phyloP scores from a whole-genome alignment of 768 basidiomycete genomes.

The Boletales sp. region DNA sequence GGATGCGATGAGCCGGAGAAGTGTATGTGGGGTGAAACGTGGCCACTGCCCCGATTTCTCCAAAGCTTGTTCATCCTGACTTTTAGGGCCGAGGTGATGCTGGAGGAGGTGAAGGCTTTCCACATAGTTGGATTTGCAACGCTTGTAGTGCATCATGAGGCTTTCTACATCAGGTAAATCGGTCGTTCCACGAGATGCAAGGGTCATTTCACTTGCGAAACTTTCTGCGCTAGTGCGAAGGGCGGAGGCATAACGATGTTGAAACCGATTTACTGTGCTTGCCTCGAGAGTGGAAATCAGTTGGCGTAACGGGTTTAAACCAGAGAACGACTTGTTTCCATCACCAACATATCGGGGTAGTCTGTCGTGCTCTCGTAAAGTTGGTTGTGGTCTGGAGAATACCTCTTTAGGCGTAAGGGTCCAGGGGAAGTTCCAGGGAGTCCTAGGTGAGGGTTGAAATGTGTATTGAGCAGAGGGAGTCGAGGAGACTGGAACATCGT shows the following conservation, averaged over 20 bases:
- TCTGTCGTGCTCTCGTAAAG: not conserved
- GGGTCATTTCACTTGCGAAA: slow-evolving; percentile 1
- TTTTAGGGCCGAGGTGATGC: slow-evolving; percentile 12
- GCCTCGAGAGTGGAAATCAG: not conserved
- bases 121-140: slow-evolving; percentile 5
- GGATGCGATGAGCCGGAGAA: slow-evolving; percentile 32
- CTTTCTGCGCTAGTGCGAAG: not conserved
- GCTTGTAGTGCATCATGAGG: slow-evolving; percentile 9
- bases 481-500: not conserved
- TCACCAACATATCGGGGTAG: not conserved
- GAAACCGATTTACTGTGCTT: not conserved
- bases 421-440: not conserved
- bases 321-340: not conserved
- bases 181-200: not conserved
- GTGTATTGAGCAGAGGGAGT: not conserved
- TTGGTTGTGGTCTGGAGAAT: not conserved
- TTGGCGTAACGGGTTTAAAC: not conserved
- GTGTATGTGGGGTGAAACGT: slow-evolving; percentile 25
- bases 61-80: slow-evolving; percentile 15
- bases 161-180: not conserved
- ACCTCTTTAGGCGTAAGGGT: not conserved
- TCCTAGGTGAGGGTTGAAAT: not conserved
- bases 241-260: not conserved
- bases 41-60: slow-evolving; percentile 36
- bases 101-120: not conserved